Conservation (phyloP, 73 alveolate species). For the Tetrahymena borealis region DNA sequence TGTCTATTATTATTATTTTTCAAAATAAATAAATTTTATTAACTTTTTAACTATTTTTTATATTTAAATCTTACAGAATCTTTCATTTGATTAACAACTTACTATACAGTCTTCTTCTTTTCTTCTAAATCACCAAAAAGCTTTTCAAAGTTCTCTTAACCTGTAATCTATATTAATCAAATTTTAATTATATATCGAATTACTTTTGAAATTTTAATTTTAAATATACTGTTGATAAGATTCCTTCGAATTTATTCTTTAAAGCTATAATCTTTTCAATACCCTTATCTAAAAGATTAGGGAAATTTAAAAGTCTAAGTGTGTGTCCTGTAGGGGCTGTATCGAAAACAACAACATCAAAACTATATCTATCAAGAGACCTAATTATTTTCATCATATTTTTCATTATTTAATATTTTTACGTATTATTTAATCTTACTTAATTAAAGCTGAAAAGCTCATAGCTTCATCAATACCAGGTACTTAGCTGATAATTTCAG, state of each 20-base stretch:
- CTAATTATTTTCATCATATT: slow-evolving; percentile 45
- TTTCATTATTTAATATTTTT: background rate
- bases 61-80: slow-evolving; percentile 51
- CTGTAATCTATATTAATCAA: background rate
- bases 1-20: too few relatives aligned
- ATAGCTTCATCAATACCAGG: slow-evolving; percentile 99
- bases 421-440: background rate
- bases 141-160: slow-evolving; percentile 24
- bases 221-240: slow-evolving; percentile 51
- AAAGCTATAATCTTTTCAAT: slow-evolving; percentile 67
- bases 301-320: slow-evolving; percentile 92
- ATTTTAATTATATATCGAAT: slow-evolving; percentile 52
- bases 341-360: slow-evolving; percentile 86
- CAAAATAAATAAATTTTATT: background rate
- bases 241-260: slow-evolving; percentile 84
- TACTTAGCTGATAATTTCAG: slow-evolving; percentile 87
- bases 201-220: slow-evolving; percentile 55
- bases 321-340: slow-evolving; percentile 99
- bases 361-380: slow-evolving; percentile 78
- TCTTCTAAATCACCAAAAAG: slow-evolving; percentile 72
- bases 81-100: slow-evolving; percentile 79
- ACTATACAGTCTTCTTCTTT: slow-evolving; percentile 80
- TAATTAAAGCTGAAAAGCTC: slow-evolving; percentile 78
- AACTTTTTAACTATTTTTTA: background rate
- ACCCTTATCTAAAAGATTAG: slow-evolving; percentile 92